These are phyloP conservation scores for Leccinum disarticulatum DNA, from an alignment of 768 basidiomycete genomes.

Conservation along the genomic window DNA sequence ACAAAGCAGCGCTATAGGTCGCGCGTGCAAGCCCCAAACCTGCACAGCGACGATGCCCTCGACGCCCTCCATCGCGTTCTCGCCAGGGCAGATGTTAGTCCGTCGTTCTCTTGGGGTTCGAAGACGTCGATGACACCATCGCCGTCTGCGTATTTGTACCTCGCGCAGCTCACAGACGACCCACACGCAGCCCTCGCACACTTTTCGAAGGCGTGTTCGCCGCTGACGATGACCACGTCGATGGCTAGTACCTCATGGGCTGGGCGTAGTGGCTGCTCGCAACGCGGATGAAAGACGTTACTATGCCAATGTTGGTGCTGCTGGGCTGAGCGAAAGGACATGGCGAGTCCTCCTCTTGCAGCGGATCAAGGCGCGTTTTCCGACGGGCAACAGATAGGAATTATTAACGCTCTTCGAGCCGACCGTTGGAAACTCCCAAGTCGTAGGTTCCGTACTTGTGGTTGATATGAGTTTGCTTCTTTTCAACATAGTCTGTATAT, in stretches of 20 bases:
- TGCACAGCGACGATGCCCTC: constrained; percentile 15
- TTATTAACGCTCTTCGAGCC: too few relatives aligned
- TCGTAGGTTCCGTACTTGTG: too few relatives aligned
- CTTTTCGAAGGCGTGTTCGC: constrained; percentile 77
- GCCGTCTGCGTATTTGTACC: constrained; percentile 82
- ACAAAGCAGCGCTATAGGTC: too few relatives aligned
- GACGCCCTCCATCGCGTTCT: constrained; percentile 40
- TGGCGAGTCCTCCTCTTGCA: constrained; percentile 42
- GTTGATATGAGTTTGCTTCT: not conserved
- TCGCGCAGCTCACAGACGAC: constrained; percentile 82
- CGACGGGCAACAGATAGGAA: too few relatives aligned
- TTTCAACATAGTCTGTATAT: not conserved
- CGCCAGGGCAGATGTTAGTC: too few relatives aligned
- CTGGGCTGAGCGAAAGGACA: constrained; percentile 46
- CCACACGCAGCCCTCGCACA: constrained; percentile 66
- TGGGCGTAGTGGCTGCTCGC: constrained; percentile 90
- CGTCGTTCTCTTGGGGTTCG: too few relatives aligned
- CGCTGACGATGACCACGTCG: constrained; percentile 81
- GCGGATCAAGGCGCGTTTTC: too few relatives aligned
- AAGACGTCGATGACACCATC: constrained; percentile 14
- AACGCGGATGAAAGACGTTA: constrained; percentile 58
- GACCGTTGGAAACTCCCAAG: too few relatives aligned
- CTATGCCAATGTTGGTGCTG: constrained; percentile 29
- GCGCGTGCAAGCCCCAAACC: constrained; percentile 20
- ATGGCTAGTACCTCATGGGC: constrained; percentile 93